Evolutionary conservation across 2,329 filamentous ascomycete species (phyloP).

Genomic region (Hawksworthiomyces lignivorus): DNA sequence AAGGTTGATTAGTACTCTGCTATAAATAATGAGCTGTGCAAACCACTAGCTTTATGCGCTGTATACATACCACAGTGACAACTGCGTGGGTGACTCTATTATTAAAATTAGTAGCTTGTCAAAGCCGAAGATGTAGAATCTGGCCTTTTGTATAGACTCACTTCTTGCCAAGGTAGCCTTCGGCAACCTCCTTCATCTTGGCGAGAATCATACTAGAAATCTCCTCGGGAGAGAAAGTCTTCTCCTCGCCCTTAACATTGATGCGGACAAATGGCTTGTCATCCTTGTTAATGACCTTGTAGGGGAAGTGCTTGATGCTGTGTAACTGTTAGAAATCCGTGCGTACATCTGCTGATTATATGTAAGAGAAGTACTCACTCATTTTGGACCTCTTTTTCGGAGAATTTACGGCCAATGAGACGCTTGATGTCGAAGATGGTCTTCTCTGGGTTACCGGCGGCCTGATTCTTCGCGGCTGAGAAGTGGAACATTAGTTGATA

Average conservation of each 20-base stretch:
- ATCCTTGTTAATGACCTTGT: constrained; percentile 83
- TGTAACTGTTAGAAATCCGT: background rate
- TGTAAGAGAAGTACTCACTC: constrained; percentile 36
- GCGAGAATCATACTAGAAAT: constrained; percentile 53
- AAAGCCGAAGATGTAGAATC: constrained; percentile 66
- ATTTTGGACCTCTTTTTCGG: constrained; percentile 78
- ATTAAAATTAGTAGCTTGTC: background rate
- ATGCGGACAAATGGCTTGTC: constrained; percentile 83
- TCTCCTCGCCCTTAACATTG: constrained; percentile 46
- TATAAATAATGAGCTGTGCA: too few species aligned
- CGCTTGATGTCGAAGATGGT: constrained; percentile 83
- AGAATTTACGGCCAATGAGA: constrained; percentile 76
- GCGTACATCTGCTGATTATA: background rate
- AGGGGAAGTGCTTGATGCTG: constrained; percentile 91
- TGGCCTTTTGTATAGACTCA: constrained; percentile 78
- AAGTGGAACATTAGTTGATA: too few species aligned
- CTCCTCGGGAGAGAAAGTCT: constrained; percentile 55
- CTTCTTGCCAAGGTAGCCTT: constrained; percentile 73
- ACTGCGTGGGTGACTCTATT: constrained; percentile 67
- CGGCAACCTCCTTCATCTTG: constrained; percentile 60
- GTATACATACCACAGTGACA: constrained; percentile 59
- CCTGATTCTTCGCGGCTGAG: constrained; percentile 81
- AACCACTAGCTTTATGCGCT: too few species aligned
- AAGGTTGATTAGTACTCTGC: background rate
- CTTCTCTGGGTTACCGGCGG: constrained; percentile 66